phyloP scores from a whole-genome alignment of 139 green algal species.

The Tetradesmus lagerheimii region DNA sequence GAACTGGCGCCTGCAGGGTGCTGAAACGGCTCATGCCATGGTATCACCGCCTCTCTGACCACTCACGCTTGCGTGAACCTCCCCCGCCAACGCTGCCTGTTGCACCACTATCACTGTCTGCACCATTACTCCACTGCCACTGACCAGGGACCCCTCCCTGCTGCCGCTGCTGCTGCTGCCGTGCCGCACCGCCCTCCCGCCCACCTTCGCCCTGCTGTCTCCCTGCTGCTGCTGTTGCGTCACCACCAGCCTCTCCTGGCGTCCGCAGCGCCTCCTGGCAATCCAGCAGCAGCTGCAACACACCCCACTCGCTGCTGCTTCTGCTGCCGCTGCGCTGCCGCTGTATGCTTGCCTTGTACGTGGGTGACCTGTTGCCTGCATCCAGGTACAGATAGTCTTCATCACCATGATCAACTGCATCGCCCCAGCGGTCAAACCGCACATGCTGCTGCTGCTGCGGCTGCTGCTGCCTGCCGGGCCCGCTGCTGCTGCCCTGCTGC shows the following conservation, averaged over 20 bases:
- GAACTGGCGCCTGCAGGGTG: no score
- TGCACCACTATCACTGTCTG: not conserved
- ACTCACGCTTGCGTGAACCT: not conserved
- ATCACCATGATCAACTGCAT: not conserved
- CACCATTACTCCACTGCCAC: constrained; percentile 31
- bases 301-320: not conserved
- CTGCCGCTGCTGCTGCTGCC: not conserved
- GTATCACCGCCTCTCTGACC: not conserved
- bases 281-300: constrained; percentile 22
- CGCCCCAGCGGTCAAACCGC: not conserved
- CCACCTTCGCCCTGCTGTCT: not conserved
- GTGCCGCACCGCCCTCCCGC: not conserved
- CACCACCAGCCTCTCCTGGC: not conserved
- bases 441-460: constrained; percentile 29
- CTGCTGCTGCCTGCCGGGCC: not conserved
- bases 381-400: not conserved
- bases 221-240: not conserved
- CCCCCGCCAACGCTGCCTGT: not conserved
- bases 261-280: not conserved
- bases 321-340: not conserved
- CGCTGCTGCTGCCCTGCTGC: not conserved
- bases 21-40: not conserved
- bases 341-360: constrained; percentile 16
- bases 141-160: not conserved
- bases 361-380: constrained; percentile 23